Evolutionary conservation across 495 filamentous ascomycete genomes (phyloP).

Genomic region (Rostrohypoxylon terebratum): DNA sequence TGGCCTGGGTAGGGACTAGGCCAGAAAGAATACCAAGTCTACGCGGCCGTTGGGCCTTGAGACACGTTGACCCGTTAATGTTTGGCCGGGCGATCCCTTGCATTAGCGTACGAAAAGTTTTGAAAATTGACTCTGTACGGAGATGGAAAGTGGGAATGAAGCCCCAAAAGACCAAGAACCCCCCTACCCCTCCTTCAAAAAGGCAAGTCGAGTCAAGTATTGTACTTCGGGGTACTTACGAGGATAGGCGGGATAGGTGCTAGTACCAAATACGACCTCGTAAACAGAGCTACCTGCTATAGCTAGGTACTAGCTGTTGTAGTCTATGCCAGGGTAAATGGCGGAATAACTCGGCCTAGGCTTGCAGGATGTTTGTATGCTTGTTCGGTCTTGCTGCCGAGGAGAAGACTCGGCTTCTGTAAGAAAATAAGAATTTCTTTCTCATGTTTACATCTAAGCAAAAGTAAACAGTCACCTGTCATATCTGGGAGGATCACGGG

Average conservation of each 20-base stretch:
- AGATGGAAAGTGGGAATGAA: slow-evolving; percentile 38
- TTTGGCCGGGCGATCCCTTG: slow-evolving; percentile 30
- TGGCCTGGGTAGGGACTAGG: neutral
- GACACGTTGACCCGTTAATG: slow-evolving; percentile 20
- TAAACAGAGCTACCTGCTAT: neutral
- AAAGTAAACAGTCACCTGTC: neutral
- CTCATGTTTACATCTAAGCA: neutral
- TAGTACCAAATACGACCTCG: neutral
- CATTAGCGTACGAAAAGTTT: slow-evolving; percentile 38
- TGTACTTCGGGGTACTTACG: slow-evolving; percentile 22
- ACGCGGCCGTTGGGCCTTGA: neutral
- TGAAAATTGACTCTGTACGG: slow-evolving; percentile 18
- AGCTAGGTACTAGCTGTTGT: neutral
- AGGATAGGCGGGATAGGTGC: neutral
- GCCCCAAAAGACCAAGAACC: neutral
- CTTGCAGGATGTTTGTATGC: neutral
- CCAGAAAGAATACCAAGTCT: neutral
- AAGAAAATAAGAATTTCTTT: slow-evolving; percentile 23
- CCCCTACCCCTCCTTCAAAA: neutral
- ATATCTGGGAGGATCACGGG: neutral
- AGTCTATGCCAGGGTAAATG: slow-evolving; percentile 2
- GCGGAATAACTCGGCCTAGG: slow-evolving; percentile 32
- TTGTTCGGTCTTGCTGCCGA: neutral
- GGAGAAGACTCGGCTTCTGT: neutral
- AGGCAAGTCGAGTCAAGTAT: neutral